phyloP scores from a whole-genome alignment of 108 stramenopile genomes.

The Aurantiochytrium sp. region DNA sequence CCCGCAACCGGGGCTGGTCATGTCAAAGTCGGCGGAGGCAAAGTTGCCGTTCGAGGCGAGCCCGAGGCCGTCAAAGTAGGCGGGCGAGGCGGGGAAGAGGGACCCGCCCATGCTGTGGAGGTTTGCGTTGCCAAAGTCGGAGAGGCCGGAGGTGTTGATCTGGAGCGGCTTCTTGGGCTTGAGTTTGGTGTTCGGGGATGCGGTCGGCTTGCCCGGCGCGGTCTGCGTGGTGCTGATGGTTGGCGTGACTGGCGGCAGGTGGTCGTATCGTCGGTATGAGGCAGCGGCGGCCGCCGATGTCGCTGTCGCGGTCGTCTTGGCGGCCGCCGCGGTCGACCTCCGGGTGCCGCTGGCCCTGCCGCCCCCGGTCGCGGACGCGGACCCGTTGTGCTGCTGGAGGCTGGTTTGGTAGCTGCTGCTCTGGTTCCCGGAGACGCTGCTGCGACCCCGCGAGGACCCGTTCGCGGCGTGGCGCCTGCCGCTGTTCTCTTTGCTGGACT shows the following conservation, averaged over 20 bases:
- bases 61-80: not conserved
- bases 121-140: not conserved
- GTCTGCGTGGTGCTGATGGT: not conserved
- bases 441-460: no score
- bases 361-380: no score
- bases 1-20: no score
- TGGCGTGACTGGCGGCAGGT: not conserved
- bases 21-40: not conserved
- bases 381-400: no score
- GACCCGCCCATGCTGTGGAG: not conserved
- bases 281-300: not conserved
- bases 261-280: not conserved
- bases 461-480: not conserved
- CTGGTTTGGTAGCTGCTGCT: no score
- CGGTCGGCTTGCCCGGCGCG: not conserved
- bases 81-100: not conserved
- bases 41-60: not conserved
- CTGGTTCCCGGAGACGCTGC: no score
- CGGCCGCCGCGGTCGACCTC: not conserved
- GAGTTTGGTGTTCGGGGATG: constrained; percentile 20
- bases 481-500: not conserved
- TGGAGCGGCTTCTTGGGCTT: constrained; percentile 1
- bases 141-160: not conserved
- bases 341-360: no score
- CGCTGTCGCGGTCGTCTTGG: not conserved